Evolutionary conservation across 2,329 filamentous ascomycete genomes (phyloP), one percentile per base, ranked within the genome.

Genomic region (Botrytis elliptica): DNA sequence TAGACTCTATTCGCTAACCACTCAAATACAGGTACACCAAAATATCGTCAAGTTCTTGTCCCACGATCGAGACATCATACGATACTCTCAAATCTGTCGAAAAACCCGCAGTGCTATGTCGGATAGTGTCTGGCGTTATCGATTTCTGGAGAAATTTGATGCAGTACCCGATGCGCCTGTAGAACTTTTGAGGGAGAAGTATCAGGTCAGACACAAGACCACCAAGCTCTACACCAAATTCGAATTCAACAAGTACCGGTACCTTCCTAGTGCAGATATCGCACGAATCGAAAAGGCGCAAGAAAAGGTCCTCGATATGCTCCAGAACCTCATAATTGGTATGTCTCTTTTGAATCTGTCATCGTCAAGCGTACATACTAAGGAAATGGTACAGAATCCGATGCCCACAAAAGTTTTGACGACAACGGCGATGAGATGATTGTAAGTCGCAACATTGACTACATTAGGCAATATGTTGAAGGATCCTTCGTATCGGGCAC

Each of bases 271-370:
- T 3, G 33, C 1, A 38, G 44, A 25, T 29, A 42, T 20, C n/a
- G 55, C n/a, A 25, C 25, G 29, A 40, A 29, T 57, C 12, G 36
- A 68, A 49, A 33, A 33, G 22, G 36, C 14, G 74, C 76, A 22
- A 75, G 79, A 25, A 44, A 46, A 9, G 29, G 82, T 81, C 40
- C 67, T 87, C 18, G 74, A 78, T 33, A 77, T 85, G 40, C 73
- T 87, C 9, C 79, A 76, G 46, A 82, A 83, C 46, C 76, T 87
- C 55, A 84, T 87, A 73, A 76, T 83, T 14, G 85, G 85, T 86
- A 77, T 75, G 83, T 79, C 18, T 20, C 49, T 40, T 60, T 57
- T 33, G 14, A 6, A 20, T 63, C 40, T 29, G 49, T 59, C 29
- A 25, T 52, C 29, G 36, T 29, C 9, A n/a, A 62, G 63, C 18